These are phyloP conservation scores for Durio zibethinus DNA, from an alignment of 345 rosid genomes.

Conservation along the genomic window DNA sequence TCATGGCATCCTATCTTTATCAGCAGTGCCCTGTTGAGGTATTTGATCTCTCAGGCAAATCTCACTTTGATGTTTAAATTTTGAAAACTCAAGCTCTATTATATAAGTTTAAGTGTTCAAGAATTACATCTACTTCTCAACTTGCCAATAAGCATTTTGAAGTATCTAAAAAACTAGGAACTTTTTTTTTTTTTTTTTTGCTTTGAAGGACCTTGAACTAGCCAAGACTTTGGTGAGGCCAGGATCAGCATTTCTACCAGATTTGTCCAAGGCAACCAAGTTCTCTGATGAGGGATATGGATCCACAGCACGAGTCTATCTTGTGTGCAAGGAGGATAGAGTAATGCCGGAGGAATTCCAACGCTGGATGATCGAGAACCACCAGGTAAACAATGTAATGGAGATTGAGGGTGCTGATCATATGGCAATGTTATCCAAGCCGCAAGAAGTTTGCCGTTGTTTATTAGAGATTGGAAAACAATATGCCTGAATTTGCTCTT, in stretches of 20 bases:
- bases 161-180: background rate
- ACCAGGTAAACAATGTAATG: conserved; percentile 5
- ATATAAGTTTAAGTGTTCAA: too few species aligned
- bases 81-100: too few species aligned
- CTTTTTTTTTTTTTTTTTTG: background rate
- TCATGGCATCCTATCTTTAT: conserved; percentile 25
- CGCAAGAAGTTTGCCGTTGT: conserved; percentile 28
- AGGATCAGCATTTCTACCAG: conserved; percentile 17
- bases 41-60: background rate
- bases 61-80: too few species aligned
- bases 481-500: conserved; percentile 15
- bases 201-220: conserved; percentile 32
- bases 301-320: background rate
- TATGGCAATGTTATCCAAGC: conserved; percentile 32
- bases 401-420: conserved; percentile 19
- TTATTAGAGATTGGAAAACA: conserved; percentile 23
- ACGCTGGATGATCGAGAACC: background rate
- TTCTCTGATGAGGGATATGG: background rate
- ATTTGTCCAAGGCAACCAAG: conserved; percentile 21
- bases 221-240: conserved; percentile 31
- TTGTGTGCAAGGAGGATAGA: background rate
- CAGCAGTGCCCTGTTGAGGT: conserved; percentile 31
- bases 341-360: background rate
- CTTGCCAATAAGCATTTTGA: too few species aligned
- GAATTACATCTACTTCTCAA: too few species aligned